Evolutionary conservation across 2,329 filamentous ascomycete species (phyloP).

Genomic region (Aspergillus novoparasiticus): DNA sequence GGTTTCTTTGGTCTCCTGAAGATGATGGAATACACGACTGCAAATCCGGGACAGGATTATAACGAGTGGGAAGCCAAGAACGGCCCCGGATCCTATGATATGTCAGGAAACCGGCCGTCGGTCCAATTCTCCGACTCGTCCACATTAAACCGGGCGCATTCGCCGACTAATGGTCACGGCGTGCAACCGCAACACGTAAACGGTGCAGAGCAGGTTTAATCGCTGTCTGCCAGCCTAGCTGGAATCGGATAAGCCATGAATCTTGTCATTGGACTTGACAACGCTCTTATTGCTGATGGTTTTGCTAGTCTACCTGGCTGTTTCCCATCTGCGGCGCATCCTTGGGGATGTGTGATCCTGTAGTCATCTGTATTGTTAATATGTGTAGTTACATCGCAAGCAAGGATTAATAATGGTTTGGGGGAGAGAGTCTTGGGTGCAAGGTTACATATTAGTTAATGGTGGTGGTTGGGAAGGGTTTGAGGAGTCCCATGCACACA

Average conservation of each 20-base stretch:
- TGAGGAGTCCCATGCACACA: not conserved
- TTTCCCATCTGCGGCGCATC: not conserved
- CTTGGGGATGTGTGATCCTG: not conserved
- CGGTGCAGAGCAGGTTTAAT: not conserved
- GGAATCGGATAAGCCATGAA: not conserved
- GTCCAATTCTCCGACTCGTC: slow-evolving; percentile 16
- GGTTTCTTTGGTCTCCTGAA: slow-evolving; percentile 54
- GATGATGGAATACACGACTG: slow-evolving; percentile 46
- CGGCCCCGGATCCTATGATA: slow-evolving; percentile 24
- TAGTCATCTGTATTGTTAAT: not conserved
- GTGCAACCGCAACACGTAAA: not conserved
- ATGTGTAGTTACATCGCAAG: not conserved
- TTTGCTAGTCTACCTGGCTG: not conserved
- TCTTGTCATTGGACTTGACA: not conserved
- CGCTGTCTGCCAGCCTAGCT: not conserved
- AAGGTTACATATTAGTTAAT: not conserved
- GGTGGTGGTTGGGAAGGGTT: not conserved
- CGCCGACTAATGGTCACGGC: slow-evolving; percentile 4
- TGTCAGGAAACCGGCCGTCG: slow-evolving; percentile 19
- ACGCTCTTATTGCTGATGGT: too few relatives aligned
- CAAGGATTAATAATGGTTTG: not conserved
- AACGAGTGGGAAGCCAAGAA: slow-evolving; percentile 34
- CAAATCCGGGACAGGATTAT: slow-evolving; percentile 61
- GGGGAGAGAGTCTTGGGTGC: not conserved
- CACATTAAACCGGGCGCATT: slow-evolving; percentile 12